Evolutionary conservation across 2,329 filamentous ascomycete genomes (phyloP).

Genomic region (Cladosporium sp.): DNA sequence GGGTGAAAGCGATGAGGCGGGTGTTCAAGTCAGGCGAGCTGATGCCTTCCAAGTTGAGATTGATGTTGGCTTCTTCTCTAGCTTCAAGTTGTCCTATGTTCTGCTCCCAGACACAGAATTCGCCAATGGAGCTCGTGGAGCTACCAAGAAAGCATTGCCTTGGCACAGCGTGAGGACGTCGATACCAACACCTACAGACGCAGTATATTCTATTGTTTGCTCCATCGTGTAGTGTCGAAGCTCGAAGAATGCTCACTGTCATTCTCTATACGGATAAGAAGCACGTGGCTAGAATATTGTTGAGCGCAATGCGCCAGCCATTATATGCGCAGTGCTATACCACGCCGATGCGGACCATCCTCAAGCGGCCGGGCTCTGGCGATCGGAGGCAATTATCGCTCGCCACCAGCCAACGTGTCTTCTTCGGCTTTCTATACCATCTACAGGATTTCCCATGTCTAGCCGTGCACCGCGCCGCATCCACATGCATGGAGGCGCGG

Average conservation of each 20-base stretch:
- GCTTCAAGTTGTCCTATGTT: background rate
- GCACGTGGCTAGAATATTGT: background rate
- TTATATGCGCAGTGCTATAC: background rate
- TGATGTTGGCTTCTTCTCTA: background rate
- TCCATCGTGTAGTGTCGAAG: background rate
- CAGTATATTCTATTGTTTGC: background rate
- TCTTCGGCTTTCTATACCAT: slow-evolving; percentile 9
- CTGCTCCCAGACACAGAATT: background rate
- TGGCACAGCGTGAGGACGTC: background rate
- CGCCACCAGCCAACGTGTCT: slow-evolving; percentile 8
- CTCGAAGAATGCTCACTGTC: background rate
- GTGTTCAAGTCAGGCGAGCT: background rate
- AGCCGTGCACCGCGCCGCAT: slow-evolving; percentile 1
- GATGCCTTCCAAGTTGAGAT: background rate
- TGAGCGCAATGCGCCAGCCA: background rate
- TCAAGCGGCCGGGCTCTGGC: background rate
- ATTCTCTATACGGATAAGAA: background rate
- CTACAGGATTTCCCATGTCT: slow-evolving; percentile 1
- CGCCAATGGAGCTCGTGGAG: slow-evolving; percentile 7
- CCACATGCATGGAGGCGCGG: background rate
- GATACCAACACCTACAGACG: background rate
- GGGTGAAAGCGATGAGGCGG: background rate
- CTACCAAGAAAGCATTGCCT: slow-evolving; percentile 4
- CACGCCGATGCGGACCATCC: background rate
- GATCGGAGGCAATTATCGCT: slow-evolving; percentile 6